Base-by-base conservation (phyloP, 208 protist species). In the Endotrypanum monterogeii region DNA sequence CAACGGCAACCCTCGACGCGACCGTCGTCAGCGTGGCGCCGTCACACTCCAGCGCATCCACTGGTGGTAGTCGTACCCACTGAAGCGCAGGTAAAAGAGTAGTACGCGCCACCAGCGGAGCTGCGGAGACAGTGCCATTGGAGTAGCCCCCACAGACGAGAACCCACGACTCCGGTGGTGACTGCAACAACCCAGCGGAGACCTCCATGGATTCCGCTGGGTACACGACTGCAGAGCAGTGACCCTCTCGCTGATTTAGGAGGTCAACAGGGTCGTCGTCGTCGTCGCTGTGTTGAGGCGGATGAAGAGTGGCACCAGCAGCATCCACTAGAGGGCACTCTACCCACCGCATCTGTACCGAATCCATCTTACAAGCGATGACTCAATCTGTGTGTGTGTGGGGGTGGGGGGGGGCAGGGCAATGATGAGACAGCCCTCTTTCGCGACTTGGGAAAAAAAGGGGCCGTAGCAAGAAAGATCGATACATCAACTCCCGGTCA, bases 111-210 rank as follows among this genome's bases (percentile, higher is more conserved):
- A 80, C 79, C 12, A 92, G 69, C 14, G 84, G 82, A 28, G 23
- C 65, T 0, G 78, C 82, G 28, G 78, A 76, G 16, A 90, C 79
- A 57, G 81, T 83, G 41, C 89, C 89, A 14, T 90, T 87, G 46
- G 71, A 79, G 67, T 94, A 94, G 12, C 89, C 89, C 2, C 87
- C 87, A 41, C 90, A 65, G 39, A 86, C 83, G 28, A 94, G 35
- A 14, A 89, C 78, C 80, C 80, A 90, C 60, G 80, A 73, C 16
- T 73, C 74, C 1, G 32, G n/a, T 48, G 44, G 8, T 48, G 44
- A 48, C 8, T 48, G 44, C 23, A 50, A 52, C 52, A 46, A 48
- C 35, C 30, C 8, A 28, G 60, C 55, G 50, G 35, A 12, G n/a
- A 35, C 20, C 20, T 56, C 32, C 25, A 60, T 44, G n/a, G 14